Conservation (phyloP, 805 yeast genomes). For the Myxozyma vanderwaltii region DNA sequence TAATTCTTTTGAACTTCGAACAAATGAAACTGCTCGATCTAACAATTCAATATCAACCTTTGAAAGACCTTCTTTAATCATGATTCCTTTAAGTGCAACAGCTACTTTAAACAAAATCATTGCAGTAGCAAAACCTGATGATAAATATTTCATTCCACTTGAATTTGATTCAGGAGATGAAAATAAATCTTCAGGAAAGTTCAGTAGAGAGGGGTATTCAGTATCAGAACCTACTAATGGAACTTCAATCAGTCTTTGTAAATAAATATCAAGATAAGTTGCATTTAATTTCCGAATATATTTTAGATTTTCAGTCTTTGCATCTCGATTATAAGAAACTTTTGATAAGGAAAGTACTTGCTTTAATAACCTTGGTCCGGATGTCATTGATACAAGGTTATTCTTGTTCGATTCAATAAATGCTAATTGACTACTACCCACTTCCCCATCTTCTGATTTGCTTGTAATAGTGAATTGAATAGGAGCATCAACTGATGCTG, state of each 20-base stretch:
- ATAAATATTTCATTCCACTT: conserved; percentile 10
- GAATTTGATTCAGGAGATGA: background rate
- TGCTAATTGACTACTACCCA: background rate
- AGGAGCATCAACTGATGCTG: background rate
- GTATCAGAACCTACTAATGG: background rate
- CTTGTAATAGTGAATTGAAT: conserved; percentile 6
- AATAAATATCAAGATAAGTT: conserved; percentile 17
- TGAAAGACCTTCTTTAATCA: conserved; percentile 9
- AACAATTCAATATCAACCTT: conserved; percentile 12
- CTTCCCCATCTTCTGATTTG: conserved; percentile 1
- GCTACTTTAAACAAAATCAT: conserved; percentile 11
- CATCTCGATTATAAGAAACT: conserved; percentile 10
- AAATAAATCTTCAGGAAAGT: conserved; percentile 13
- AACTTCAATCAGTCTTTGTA: conserved; percentile 7
- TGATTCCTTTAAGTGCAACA: conserved; percentile 20
- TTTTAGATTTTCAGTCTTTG: conserved; percentile 11
- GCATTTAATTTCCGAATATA: conserved; percentile 17
- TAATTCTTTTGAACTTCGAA: conserved; percentile 10
- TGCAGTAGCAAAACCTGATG: conserved; percentile 15
- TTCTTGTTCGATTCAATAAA: background rate
- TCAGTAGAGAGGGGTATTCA: conserved; percentile 12
- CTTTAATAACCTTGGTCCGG: conserved; percentile 11
- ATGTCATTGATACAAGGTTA: conserved; percentile 1
- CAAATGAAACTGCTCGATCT: conserved; percentile 11
- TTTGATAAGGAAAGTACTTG: conserved; percentile 19